phyloP scores from a whole-genome alignment of 257 asterid species.

The Solanum microdontum region DNA sequence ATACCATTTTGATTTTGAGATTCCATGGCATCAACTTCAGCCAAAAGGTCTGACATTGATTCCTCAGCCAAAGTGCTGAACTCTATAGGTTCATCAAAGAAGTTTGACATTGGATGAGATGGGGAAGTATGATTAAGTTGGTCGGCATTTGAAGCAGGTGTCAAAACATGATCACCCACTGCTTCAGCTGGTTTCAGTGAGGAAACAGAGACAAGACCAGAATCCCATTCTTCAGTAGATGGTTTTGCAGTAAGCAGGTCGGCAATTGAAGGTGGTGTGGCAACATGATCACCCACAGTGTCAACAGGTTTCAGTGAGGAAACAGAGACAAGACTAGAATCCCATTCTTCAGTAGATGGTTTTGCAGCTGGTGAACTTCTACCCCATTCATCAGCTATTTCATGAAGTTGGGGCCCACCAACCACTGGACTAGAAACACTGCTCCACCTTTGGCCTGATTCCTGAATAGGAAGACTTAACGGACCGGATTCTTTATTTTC shows the following conservation, averaged over 20 bases:
- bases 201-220: constrained; percentile 22
- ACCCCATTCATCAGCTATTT: constrained; percentile 30
- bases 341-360: constrained; percentile 25
- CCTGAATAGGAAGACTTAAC: constrained; percentile 23
- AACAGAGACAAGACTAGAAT: constrained; percentile 20
- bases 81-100: constrained; percentile 30
- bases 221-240: constrained; percentile 24
- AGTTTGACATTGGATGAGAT: constrained; percentile 18
- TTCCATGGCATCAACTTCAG: constrained; percentile 50
- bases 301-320: constrained; percentile 21
- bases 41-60: constrained; percentile 38
- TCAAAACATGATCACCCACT: constrained; percentile 14
- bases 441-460: constrained; percentile 40
- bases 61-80: constrained; percentile 42
- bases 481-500: constrained; percentile 29
- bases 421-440: constrained; percentile 22
- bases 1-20: constrained; percentile 31
- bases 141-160: constrained; percentile 6
- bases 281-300: constrained; percentile 11
- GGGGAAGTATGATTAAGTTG: constrained; percentile 14
- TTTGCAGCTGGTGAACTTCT: constrained; percentile 16
- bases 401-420: constrained; percentile 38
- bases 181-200: constrained; percentile 22
- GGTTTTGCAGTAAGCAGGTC: constrained; percentile 12
- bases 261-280: constrained; percentile 5